phyloP scores from a whole-genome alignment of 2,329 filamentous ascomycete species.

The Exophiala oligosperma region DNA sequence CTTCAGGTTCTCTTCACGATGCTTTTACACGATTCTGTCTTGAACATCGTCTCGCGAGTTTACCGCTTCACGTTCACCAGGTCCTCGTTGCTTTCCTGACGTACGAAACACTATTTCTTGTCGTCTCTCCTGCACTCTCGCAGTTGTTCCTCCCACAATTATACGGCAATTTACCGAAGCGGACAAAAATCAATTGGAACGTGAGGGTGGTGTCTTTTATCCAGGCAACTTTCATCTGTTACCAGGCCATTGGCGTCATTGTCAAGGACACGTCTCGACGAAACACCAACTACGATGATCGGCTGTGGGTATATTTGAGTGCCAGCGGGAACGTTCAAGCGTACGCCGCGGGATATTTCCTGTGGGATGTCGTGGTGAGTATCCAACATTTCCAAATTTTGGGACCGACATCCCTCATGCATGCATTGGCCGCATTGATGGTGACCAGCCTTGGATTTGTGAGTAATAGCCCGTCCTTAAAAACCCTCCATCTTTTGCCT shows the following conservation, averaged over 20 bases:
- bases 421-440: constrained; percentile 70
- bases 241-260: constrained; percentile 73
- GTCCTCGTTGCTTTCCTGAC: constrained; percentile 64
- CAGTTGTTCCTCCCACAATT: constrained; percentile 60
- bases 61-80: constrained; percentile 69
- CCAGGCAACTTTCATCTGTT: constrained; percentile 72
- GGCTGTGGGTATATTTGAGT: constrained; percentile 77
- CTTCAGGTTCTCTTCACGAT: too few species aligned
- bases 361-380: constrained; percentile 78
- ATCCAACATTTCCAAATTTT: constrained; percentile 69
- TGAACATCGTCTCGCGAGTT: too few species aligned
- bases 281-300: constrained; percentile 65
- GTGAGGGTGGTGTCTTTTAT: constrained; percentile 82
- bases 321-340: constrained; percentile 71
- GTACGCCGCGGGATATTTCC: constrained; percentile 76
- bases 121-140: constrained; percentile 68
- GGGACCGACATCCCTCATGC: constrained; percentile 72
- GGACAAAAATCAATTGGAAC: constrained; percentile 76
- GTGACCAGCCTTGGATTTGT: constrained; percentile 81
- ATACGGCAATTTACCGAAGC: constrained; percentile 62
- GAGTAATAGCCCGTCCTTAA: constrained; percentile 41
- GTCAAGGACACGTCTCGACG: constrained; percentile 65
- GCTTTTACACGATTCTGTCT: too few species aligned
- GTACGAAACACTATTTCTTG: constrained; percentile 68
- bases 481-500: too few species aligned